Base-by-base conservation (phyloP, 768 basidiomycete genomes). In the Antrodiella citrinella region DNA sequence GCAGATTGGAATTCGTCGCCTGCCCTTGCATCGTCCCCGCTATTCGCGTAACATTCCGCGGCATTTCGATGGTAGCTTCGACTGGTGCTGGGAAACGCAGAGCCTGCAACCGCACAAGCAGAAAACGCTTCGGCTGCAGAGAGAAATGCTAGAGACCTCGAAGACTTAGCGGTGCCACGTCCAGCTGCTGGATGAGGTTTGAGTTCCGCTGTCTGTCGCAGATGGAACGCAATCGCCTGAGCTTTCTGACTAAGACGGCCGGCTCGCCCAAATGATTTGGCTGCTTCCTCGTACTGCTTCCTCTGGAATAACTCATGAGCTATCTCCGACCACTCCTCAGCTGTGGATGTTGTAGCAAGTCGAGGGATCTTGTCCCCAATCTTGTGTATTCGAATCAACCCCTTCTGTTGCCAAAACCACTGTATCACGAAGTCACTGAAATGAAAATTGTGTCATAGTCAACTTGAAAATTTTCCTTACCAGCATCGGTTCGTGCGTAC, bases 401-500 rank as follows among this genome's bases (percentile, higher is more conserved):
- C n/a, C n/a, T n/a, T n/a, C n/a, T n/a, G n/a, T n/a, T n/a, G n/a
- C n/a, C n/a, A n/a, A n/a, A n/a, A n/a, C n/a, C n/a, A n/a, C n/a
- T n/a, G n/a, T n/a, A n/a, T n/a, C n/a, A n/a, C n/a, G n/a, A n/a
- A n/a, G n/a, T n/a, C n/a, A n/a, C n/a, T n/a, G n/a, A n/a, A n/a
- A n/a, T n/a, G n/a, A n/a, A n/a, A n/a, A n/a, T n/a, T n/a, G n/a
- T n/a, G n/a, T n/a, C n/a, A n/a, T n/a, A n/a, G n/a, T n/a, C n/a
- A n/a, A n/a, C n/a, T n/a, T 52, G 5, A 46, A 47, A 45, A 38
- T 22, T 3, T 43, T n/a, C 5, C 10, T n/a, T 43, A 84, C 84
- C 55, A 73, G 68, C 76, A 85, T 81, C 2, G 82, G 75, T 44
- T 78, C 75, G n/a, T 75, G 67, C 44, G 71, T 77, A 3, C 69